A percentile compares a stretch with the other conserved stretches of the same genome.
Conservation (phyloP, 352 stramenopile species). For the Phytophthora colocasiae region DNA sequence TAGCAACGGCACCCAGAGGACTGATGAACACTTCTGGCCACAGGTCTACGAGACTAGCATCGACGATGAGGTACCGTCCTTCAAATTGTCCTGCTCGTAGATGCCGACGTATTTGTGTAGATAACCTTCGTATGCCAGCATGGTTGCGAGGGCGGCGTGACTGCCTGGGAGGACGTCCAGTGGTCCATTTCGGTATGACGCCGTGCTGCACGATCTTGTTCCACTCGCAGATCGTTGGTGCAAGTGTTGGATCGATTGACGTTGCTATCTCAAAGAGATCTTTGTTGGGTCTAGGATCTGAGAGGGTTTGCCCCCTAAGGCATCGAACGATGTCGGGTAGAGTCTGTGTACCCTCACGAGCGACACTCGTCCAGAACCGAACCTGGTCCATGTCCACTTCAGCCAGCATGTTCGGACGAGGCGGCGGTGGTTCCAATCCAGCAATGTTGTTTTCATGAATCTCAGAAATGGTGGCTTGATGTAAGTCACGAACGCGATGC, state of each 20-base stretch:
- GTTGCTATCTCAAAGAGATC: conserved; percentile 1
- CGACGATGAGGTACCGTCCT: too few relatives aligned
- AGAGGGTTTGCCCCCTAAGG: conserved; percentile 4
- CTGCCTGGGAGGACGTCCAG: too few relatives aligned
- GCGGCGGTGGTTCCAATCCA: background rate
- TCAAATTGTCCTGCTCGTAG: too few relatives aligned
- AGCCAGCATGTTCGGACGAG: too few relatives aligned
- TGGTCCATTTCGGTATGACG: background rate
- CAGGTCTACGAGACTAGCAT: too few relatives aligned
- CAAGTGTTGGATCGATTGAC: background rate
- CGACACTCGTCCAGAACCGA: conserved; percentile 1
- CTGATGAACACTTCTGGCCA: too few relatives aligned
- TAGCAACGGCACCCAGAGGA: background rate
- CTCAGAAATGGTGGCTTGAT: too few relatives aligned
- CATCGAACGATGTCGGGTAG: background rate
- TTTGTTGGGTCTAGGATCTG: conserved; percentile 20
- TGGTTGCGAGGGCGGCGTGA: background rate
- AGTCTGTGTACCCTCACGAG: background rate
- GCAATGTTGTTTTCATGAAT: background rate
- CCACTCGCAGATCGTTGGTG: background rate
- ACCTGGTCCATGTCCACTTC: conserved; percentile 9
- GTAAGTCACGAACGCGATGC: too few relatives aligned
- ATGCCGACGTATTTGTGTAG: too few relatives aligned
- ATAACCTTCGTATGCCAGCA: too few relatives aligned
- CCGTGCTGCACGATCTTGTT: background rate